These are phyloP conservation scores for Pythium myriotylum DNA, from an alignment of 352 stramenopile genomes.

Conservation along the genomic window DNA sequence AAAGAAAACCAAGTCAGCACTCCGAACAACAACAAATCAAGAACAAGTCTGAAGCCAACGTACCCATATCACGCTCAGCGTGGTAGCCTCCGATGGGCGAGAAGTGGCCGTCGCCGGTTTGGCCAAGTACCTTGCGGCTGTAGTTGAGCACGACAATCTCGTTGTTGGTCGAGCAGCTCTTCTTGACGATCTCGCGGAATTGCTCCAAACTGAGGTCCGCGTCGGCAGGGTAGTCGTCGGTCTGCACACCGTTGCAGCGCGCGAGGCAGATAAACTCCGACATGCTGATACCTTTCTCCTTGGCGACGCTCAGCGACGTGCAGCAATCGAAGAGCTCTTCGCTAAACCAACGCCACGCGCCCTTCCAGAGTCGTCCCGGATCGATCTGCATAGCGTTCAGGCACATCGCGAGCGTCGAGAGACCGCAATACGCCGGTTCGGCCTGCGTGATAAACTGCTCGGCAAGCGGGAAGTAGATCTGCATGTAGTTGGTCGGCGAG, in stretches of 20 bases:
- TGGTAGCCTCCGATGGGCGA: constrained; percentile 96
- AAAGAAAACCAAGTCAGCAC: constrained; percentile 14
- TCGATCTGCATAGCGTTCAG: constrained; percentile 81
- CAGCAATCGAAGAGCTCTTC: constrained; percentile 86
- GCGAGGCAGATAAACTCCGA: constrained; percentile 68
- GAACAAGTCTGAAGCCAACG: constrained; percentile 8
- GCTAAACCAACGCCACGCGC: constrained; percentile 81
- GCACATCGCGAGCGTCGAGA: constrained; percentile 86
- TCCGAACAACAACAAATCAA: background rate
- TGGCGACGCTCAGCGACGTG: constrained; percentile 67
- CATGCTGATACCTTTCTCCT: constrained; percentile 75
- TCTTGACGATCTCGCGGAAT: constrained; percentile 72
- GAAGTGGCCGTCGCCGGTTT: constrained; percentile 97
- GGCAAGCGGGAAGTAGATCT: constrained; percentile 93
- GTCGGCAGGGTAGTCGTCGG: constrained; percentile 46
- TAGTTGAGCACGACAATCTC: constrained; percentile 94
- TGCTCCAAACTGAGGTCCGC: constrained; percentile 54
- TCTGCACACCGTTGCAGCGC: constrained; percentile 25
- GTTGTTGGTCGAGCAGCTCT: constrained; percentile 66
- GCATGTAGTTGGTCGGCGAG: constrained; percentile 70
- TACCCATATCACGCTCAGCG: constrained; percentile 77
- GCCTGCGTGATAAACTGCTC: constrained; percentile 91
- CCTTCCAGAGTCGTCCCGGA: constrained; percentile 76
- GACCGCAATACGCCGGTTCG: constrained; percentile 90
- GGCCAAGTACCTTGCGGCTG: constrained; percentile 86